Percentiles rank a stretch among this genome's conserved stretches.
These are phyloP conservation scores for Irpex lacteus DNA, from an alignment of 1,284 basidiomycete species.

Conservation along the genomic window DNA sequence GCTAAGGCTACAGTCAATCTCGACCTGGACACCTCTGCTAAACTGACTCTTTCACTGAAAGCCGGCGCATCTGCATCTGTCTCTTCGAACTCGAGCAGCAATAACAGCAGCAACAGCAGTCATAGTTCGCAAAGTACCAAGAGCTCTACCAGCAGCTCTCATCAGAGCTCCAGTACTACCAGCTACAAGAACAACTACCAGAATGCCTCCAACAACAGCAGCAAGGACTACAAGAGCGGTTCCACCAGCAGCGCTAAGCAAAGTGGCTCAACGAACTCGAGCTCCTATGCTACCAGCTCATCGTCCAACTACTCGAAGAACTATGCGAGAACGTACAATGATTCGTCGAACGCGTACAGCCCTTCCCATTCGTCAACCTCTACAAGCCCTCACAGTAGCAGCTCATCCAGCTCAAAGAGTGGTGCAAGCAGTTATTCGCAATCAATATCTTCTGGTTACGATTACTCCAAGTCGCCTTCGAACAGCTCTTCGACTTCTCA, in stretches of 20 bases:
- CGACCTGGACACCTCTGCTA: constrained; percentile 41
- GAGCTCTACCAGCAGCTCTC: not conserved
- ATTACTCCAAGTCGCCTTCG: not conserved
- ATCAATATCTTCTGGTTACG: no score
- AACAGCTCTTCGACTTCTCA: not conserved
- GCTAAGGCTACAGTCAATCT: constrained; percentile 37
- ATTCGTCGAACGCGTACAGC: not conserved
- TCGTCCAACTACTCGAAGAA: not conserved
- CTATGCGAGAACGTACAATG: not conserved
- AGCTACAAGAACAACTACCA: not conserved
- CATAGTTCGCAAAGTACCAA: not conserved
- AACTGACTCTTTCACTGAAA: constrained; percentile 25
- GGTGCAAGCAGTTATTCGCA: no score
- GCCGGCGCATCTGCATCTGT: constrained; percentile 13
- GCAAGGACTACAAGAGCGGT: not conserved
- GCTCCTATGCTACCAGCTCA: no score
- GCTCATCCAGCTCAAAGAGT: not conserved
- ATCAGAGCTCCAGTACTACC: not conserved
- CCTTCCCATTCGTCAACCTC: not conserved
- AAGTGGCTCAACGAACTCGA: no score
- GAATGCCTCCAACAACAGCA: constrained; percentile 8
- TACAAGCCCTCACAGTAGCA: not conserved
- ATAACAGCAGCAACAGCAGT: not conserved
- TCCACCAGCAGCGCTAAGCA: not conserved
- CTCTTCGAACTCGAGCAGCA: not conserved